Conservation (phyloP, 2,329 filamentous ascomycete species). For the Aspergillus neotritici region DNA sequence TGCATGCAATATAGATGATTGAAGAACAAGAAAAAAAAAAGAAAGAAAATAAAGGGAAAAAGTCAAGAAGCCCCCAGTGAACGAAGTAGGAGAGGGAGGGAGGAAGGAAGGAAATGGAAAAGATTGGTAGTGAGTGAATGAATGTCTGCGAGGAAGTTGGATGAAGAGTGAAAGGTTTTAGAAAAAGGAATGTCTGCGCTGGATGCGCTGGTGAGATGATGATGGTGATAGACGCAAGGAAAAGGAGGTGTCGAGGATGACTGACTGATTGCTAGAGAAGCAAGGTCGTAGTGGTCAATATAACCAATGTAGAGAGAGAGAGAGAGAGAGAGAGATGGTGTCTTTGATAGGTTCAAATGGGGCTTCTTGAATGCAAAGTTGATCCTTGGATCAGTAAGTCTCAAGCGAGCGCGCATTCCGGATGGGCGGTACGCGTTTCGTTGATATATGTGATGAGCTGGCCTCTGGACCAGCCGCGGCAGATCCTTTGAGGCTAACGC, state of each 20-base stretch:
- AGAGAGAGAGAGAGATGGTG: background rate
- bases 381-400: constrained; percentile 15
- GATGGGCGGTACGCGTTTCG: constrained; percentile 10
- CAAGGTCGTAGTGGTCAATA: too few relatives aligned
- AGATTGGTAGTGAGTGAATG: too few relatives aligned
- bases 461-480: background rate
- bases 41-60: background rate
- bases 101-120: too few relatives aligned
- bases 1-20: background rate
- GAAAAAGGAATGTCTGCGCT: too few relatives aligned
- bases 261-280: too few relatives aligned
- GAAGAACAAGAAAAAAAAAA: background rate
- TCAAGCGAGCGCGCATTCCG: constrained; percentile 21
- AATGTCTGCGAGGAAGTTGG: too few relatives aligned
- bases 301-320: background rate
- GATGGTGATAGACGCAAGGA: too few relatives aligned
- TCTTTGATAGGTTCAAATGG: too few relatives aligned
- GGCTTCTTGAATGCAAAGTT: background rate
- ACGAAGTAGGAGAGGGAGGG: background rate
- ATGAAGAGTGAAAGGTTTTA: too few relatives aligned
- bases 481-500: constrained; percentile 3
- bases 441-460: background rate
- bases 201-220: too few relatives aligned
- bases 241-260: too few relatives aligned
- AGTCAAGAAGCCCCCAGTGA: background rate